These are phyloP conservation scores for Ormosia emarginata DNA, from an alignment of 306 rosid species.

Conservation along the genomic window DNA sequence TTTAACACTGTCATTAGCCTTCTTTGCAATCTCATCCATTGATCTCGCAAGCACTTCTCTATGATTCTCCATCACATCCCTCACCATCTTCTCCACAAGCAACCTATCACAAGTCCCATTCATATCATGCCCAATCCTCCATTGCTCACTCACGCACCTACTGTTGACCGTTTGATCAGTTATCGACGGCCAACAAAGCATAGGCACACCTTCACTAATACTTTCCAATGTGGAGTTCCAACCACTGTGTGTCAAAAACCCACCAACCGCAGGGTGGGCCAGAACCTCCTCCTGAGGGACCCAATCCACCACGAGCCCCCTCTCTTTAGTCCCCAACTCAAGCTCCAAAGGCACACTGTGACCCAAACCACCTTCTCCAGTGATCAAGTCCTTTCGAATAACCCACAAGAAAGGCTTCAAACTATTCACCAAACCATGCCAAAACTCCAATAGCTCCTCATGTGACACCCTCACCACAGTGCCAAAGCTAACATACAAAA, in stretches of 20 bases:
- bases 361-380: neutral
- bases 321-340: conserved; percentile 17
- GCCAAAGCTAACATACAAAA: conserved; percentile 26
- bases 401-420: conserved; percentile 22
- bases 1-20: neutral
- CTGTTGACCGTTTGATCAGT: conserved; percentile 29
- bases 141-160: conserved; percentile 33
- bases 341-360: neutral
- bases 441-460: conserved; percentile 12
- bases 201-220: conserved; percentile 28
- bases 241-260: conserved; percentile 36
- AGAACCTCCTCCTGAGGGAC: conserved; percentile 35
- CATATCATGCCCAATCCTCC: conserved; percentile 30
- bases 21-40: neutral
- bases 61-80: conserved; percentile 10
- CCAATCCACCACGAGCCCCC: conserved; percentile 38
- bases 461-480: neutral
- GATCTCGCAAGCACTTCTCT: conserved; percentile 16
- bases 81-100: conserved; percentile 22
- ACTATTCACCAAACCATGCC: conserved; percentile 23
- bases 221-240: conserved; percentile 45
- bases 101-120: conserved; percentile 7
- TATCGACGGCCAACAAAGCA: conserved; percentile 29
- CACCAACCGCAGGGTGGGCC: conserved; percentile 35
- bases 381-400: neutral